Base-by-base conservation (phyloP, 805 yeast genomes). In the Debaryomyces hansenii region DNA sequence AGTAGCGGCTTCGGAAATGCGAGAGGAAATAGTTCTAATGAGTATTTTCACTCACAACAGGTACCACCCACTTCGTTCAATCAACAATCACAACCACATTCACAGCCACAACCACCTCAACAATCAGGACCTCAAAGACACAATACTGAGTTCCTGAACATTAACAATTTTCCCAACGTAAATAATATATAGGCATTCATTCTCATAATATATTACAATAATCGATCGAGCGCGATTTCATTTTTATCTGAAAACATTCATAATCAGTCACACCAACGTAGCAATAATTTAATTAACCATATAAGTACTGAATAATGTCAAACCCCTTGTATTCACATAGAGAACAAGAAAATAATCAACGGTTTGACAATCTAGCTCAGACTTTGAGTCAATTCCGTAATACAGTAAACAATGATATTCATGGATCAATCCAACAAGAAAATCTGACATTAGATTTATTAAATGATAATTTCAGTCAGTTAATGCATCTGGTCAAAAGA, bases 301-400 rank as follows among this genome's bases (percentile, higher is more conserved):
- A 31, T 9, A 31, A 28, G 12, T 10, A 8, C 34, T 14, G 16
- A 31, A 39, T 7, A 27, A 62, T 61, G 67, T 50, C 61, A 5
- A 67, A 64, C 40, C 52, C 58, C 36, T 51, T 71, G 36, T 72
- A 72, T 56, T 58, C 73, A 37, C 70, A 67, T 44, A 58, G 78
- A 51, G 78, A 72, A 51, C 64, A 67, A 35, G 72, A 69, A 44
- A 72, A 72, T 52, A 69, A 72, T 52, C 71, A 70, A 50, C 50
- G 71, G 44, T 72, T 72, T 49, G 76, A 72, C 44, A 71, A 67
- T 46, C 61, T 72, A 28, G 76, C 78, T 0, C 71, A 58, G 46
- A 72, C 77, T 0, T 57, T 72, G 32, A 68, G 69, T 44, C 75
- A 69, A 47, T 72, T 72, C 48, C 62, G 78, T 28, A 69, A 55